Evolutionary conservation across 352 stramenopile genomes (phyloP), one percentile per base, ranked within the genome.

Genomic region (Globisporangium sylvaticum): DNA sequence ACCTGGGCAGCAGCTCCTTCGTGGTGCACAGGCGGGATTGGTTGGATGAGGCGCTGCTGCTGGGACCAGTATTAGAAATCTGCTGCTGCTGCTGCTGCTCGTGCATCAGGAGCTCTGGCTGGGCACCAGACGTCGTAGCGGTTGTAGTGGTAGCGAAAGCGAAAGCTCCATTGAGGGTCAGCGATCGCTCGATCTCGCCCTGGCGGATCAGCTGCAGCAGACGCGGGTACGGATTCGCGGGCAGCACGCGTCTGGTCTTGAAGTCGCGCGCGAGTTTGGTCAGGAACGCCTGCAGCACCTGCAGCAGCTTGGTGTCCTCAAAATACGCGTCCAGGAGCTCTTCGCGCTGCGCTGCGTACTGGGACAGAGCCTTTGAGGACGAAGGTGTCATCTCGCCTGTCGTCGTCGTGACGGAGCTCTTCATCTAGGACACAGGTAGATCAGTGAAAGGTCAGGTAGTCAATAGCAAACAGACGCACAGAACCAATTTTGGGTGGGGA

Each of bases 261-360:
- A 75, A 86, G 14, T 34, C 57, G 9, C 64, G 58, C 34, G 72
- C 73, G 37, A 84, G 60, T 20, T 61, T 62, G 2, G 54, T 48
- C 46, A 83, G 64, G 39, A 74, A 83, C 37, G 52, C 34, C 20
- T 77, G 61, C 22, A 85, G 34, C 53, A 85, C 76, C 2, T 72
- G 55, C 14, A 87, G 68, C 27, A 87, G 34, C 55, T 72, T 70
- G 5, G 78, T 84, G 18, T 65, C 67, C 15, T 66, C 62, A 20
- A 85, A 84, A 62, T 84, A 85, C 58, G 72, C 71, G 25, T 82
- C 68, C 12, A 89, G 61, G 52, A 84, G 67, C 50, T 65, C 42
- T 1, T 65, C 74, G 53, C 78, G 77, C 50, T 79, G 42, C 29
- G 66, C 53, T 44, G 67, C 55, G 44, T 77, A 50, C 27, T 39